A percentile compares a stretch with the other conserved stretches of the same genome.
Evolutionary conservation across 805 yeast species (phyloP).

Genomic region (Candida jianshihensis): DNA sequence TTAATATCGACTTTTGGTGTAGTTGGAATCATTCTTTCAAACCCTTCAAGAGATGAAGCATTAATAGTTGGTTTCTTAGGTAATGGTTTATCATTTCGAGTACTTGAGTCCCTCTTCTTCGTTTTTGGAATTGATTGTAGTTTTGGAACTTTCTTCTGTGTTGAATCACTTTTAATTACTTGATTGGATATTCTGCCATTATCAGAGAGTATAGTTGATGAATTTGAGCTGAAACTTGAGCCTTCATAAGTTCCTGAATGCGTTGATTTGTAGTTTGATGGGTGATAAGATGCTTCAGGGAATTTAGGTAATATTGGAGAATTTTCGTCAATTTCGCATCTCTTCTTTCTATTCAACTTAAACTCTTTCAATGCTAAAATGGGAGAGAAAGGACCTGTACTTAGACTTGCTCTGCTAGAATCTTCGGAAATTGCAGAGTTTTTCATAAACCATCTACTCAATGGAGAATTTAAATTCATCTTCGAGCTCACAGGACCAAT

Average conservation of each 20-base stretch:
- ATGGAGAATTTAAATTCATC: slow-evolving; percentile 21
- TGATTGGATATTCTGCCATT: slow-evolving; percentile 9
- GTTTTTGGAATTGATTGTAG: slow-evolving; percentile 8
- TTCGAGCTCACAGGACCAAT: slow-evolving; percentile 8
- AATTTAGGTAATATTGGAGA: slow-evolving; percentile 18
- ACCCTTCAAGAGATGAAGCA: slow-evolving; percentile 9
- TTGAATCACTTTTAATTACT: slow-evolving; percentile 6
- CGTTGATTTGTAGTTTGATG: slow-evolving; percentile 4
- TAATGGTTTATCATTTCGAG: slow-evolving; percentile 13
- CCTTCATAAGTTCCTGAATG: background rate
- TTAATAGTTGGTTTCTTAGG: slow-evolving; percentile 14
- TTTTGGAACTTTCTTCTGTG: slow-evolving; percentile 8
- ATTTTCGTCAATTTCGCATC: slow-evolving; percentile 6
- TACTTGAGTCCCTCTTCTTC: background rate
- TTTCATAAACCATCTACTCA: slow-evolving; percentile 22
- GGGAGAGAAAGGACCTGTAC: slow-evolving; percentile 20
- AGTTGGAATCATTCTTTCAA: slow-evolving; percentile 13
- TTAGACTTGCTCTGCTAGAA: slow-evolving; percentile 14
- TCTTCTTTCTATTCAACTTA: slow-evolving; percentile 13
- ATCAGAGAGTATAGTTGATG: slow-evolving; percentile 1
- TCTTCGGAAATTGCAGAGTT: slow-evolving; percentile 7
- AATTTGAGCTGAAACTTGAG: background rate
- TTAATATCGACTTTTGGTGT: slow-evolving; percentile 13
- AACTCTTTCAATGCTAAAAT: slow-evolving; percentile 18
- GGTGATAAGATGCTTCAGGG: slow-evolving; percentile 13